These are phyloP conservation scores for Passalora sequoiae DNA, from an alignment of 2,329 filamentous ascomycete genomes.

Conservation along the genomic window DNA sequence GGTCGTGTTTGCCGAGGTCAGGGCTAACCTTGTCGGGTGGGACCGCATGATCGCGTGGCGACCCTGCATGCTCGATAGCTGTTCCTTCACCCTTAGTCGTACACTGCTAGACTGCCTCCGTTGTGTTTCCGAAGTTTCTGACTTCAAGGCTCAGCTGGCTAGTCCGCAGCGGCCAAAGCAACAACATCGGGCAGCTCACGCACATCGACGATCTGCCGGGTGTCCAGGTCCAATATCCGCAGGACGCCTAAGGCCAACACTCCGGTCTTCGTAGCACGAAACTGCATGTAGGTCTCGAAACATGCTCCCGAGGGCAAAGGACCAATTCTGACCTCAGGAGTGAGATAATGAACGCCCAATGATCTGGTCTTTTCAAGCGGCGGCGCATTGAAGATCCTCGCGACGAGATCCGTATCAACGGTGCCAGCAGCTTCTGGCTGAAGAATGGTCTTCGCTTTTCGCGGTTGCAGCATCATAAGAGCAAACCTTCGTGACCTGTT, in stretches of 20 bases:
- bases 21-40: background rate
- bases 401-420: slow-evolving; percentile 14
- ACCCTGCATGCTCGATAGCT: too few species aligned
- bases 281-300: slow-evolving; percentile 67
- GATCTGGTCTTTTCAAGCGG: slow-evolving; percentile 48
- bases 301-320: slow-evolving; percentile 67
- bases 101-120: too few species aligned
- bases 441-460: slow-evolving; percentile 5
- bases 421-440: slow-evolving; percentile 1
- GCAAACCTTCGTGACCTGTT: slow-evolving; percentile 62
- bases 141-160: too few species aligned
- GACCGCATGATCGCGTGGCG: background rate
- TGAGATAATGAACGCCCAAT: slow-evolving; percentile 68
- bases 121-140: too few species aligned
- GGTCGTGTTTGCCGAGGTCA: background rate
- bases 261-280: slow-evolving; percentile 62
- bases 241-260: slow-evolving; percentile 67
- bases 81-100: too few species aligned
- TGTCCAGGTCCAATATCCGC: slow-evolving; percentile 66
- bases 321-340: slow-evolving; percentile 67
- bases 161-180: slow-evolving; percentile 23
- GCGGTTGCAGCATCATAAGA: slow-evolving; percentile 45
- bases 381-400: slow-evolving; percentile 19
- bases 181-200: slow-evolving; percentile 67
- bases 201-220: slow-evolving; percentile 72